A percentile compares a stretch with the other conserved stretches of the same genome.
phyloP scores from a whole-genome alignment of 257 asterid genomes.

The Penstemon eatonii region DNA sequence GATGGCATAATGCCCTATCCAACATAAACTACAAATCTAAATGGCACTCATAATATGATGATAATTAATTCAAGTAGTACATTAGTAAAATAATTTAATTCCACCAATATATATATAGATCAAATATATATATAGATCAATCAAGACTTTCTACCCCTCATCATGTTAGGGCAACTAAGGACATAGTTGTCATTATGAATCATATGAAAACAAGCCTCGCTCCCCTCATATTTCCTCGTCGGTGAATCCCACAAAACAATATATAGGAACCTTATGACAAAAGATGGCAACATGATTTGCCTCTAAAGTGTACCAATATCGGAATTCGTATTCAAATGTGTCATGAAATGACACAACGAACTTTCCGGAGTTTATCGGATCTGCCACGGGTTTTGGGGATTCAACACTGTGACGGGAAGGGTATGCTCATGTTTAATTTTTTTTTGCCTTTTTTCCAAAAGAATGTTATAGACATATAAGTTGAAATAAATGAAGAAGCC shows the following conservation, averaged over 20 bases:
- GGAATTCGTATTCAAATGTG: conserved; percentile 44
- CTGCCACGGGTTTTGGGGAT: conserved; percentile 1
- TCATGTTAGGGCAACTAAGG: conserved; percentile 40
- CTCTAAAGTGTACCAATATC: conserved; percentile 47
- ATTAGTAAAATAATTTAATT: conserved; percentile 30
- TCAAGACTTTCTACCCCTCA: conserved; percentile 45
- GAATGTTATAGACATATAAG: too few species aligned
- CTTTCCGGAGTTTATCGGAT: conserved; percentile 12
- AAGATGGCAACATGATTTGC: conserved; percentile 35
- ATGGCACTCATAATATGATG: background rate
- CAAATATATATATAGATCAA: too few species aligned
- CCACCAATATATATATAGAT: too few species aligned
- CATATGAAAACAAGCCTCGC: conserved; percentile 34
- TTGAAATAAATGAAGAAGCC: too few species aligned
- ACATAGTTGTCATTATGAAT: conserved; percentile 32
- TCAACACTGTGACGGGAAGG: background rate
- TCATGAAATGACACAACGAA: conserved; percentile 34
- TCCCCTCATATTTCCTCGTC: conserved; percentile 35
- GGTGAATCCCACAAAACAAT: conserved; percentile 57
- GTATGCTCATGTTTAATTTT: too few species aligned
- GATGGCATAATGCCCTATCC: too few species aligned
- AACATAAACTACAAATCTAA: background rate
- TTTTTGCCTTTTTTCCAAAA: too few species aligned
- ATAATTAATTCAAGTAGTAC: background rate
- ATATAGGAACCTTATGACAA: conserved; percentile 30